Conservation (phyloP, 2,329 filamentous ascomycete genomes). For the Cladosporium sp. region DNA sequence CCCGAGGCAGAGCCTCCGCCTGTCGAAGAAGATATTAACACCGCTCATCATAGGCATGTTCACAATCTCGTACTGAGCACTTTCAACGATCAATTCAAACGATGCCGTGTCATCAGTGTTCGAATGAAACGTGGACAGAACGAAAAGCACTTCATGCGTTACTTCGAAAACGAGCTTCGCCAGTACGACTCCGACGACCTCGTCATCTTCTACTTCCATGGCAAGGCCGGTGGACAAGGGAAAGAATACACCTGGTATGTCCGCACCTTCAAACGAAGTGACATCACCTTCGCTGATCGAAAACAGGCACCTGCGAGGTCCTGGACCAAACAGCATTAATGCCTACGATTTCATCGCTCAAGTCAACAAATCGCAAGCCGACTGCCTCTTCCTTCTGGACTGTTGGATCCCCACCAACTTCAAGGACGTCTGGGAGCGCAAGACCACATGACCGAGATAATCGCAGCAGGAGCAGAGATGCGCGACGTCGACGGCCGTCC, state of each 20-base stretch:
- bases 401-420: not conserved
- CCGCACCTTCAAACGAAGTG: no score
- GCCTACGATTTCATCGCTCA: not conserved
- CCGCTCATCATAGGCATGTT: not conserved
- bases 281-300: not conserved
- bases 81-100: not conserved
- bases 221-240: not conserved
- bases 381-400: constrained; percentile 3
- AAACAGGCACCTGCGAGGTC: not conserved
- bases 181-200: not conserved
- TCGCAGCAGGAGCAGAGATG: not conserved
- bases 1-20: not conserved
- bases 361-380: not conserved
- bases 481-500: not conserved
- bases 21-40: not conserved
- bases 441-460: not conserved
- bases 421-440: not conserved
- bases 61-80: no score
- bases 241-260: constrained; percentile 1
- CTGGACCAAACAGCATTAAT: not conserved
- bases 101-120: not conserved
- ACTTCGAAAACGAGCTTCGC: not conserved
- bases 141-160: not conserved
- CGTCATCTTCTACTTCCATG: not conserved
- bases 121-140: not conserved